phyloP scores from a whole-genome alignment of 331 rosid species.

The Quercus phellos region DNA sequence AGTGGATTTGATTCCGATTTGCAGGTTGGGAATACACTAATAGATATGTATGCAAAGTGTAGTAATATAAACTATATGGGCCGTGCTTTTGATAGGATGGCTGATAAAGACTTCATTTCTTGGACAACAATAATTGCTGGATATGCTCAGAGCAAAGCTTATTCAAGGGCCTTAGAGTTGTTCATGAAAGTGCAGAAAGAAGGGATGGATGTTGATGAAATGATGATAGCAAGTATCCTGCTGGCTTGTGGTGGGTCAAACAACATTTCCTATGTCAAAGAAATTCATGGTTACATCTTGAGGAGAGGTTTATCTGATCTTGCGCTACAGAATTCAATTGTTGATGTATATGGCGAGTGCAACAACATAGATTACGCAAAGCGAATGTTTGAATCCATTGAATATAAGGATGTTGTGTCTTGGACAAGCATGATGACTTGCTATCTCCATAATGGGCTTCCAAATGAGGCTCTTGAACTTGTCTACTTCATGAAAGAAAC shows the following conservation, averaged over 20 bases:
- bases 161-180: slow-evolving; percentile 41
- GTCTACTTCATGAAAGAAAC: slow-evolving; percentile 39
- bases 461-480: slow-evolving; percentile 61
- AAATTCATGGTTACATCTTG: slow-evolving; percentile 47
- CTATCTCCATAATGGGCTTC: slow-evolving; percentile 47
- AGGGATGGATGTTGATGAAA: slow-evolving; percentile 44
- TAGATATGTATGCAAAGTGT: slow-evolving; percentile 74
- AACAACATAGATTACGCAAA: slow-evolving; percentile 41
- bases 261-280: slow-evolving; percentile 37
- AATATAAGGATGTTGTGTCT: slow-evolving; percentile 63
- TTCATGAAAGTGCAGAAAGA: slow-evolving; percentile 37
- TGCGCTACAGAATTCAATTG: slow-evolving; percentile 53
- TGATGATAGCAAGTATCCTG: slow-evolving; percentile 75
- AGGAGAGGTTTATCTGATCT: slow-evolving; percentile 50
- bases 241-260: slow-evolving; percentile 47
- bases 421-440: slow-evolving; percentile 81
- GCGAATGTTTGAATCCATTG: slow-evolving; percentile 43
- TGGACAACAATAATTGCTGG: slow-evolving; percentile 82
- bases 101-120: slow-evolving; percentile 51
- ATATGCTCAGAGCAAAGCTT: slow-evolving; percentile 52
- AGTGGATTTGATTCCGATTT: slow-evolving; percentile 51
- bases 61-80: slow-evolving; percentile 47
- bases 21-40: slow-evolving; percentile 59
- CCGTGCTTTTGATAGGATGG: slow-evolving; percentile 44
- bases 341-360: slow-evolving; percentile 57